Conservation (phyloP, 2,329 filamentous ascomycete species). For the Penicillium sp. region DNA sequence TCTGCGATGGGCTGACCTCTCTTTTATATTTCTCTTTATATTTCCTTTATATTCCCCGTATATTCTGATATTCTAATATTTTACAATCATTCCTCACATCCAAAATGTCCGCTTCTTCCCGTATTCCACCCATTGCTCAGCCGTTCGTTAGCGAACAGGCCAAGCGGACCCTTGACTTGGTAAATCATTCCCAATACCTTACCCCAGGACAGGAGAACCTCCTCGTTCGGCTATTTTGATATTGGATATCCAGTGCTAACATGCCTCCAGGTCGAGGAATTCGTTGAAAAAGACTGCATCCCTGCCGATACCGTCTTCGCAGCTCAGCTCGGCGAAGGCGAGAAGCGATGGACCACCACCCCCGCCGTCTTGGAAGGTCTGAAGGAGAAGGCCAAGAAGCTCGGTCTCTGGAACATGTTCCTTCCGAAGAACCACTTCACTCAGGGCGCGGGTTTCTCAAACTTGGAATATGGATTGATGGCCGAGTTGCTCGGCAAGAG, state of each 20-base stretch:
- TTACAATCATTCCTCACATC: neutral
- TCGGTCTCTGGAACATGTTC: conserved; percentile 99
- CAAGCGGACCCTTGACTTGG: conserved; percentile 76
- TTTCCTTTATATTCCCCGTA: conserved; percentile 6
- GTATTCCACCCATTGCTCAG: conserved; percentile 58
- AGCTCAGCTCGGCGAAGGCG: conserved; percentile 74
- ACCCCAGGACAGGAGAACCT: neutral
- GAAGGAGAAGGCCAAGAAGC: conserved; percentile 75
- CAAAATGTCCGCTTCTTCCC: conserved; percentile 51
- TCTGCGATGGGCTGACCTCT: conserved; percentile 11
- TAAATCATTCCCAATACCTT: conserved; percentile 34
- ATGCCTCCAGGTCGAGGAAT: conserved; percentile 72
- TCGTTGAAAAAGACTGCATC: conserved; percentile 94
- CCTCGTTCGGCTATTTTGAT: neutral
- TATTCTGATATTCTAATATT: neutral
- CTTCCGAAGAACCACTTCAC: conserved; percentile 91
- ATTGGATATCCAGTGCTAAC: neutral
- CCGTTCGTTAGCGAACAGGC: conserved; percentile 78
- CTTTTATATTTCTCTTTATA: conserved; percentile 11
- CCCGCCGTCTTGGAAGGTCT: conserved; percentile 83
- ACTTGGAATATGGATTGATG: conserved; percentile 97
- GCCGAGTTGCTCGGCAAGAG: conserved; percentile 92
- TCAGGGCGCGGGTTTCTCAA: conserved; percentile 90
- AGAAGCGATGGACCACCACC: conserved; percentile 74
- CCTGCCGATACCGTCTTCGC: conserved; percentile 77